Percentiles rank a stretch among this genome's conserved stretches.
phyloP scores from a whole-genome alignment of 179 eudicot species.

The Silene noctiflora region DNA sequence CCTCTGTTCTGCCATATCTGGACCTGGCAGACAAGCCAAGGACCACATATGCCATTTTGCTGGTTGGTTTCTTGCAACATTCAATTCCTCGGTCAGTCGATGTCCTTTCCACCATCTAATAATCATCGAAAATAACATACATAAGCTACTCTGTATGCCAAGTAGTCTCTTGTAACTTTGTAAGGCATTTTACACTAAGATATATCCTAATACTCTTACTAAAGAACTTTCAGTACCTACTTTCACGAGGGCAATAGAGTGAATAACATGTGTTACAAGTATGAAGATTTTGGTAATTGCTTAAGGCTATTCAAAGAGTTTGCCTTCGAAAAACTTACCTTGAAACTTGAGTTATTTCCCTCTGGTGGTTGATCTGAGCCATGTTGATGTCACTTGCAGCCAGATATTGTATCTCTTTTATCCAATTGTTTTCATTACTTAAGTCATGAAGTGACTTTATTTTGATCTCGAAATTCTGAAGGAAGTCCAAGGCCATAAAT shows the following conservation, averaged over 20 bases:
- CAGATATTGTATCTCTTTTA: conserved; percentile 22
- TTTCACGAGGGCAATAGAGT: no score
- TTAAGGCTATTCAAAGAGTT: no score
- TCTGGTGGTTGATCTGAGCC: conserved; percentile 27
- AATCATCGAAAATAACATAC: no score
- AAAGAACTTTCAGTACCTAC: conserved; percentile 6
- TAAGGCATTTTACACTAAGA: neutral
- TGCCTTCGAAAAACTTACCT: no score
- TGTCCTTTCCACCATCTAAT: no score
- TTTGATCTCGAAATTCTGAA: conserved; percentile 32
- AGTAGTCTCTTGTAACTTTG: no score
- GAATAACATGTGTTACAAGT: no score
- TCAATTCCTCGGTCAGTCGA: conserved; percentile 23
- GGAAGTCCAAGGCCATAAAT: conserved; percentile 17
- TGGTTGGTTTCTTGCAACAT: conserved; percentile 47
- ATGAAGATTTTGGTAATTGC: no score
- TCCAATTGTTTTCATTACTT: conserved; percentile 19
- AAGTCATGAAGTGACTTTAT: conserved; percentile 17
- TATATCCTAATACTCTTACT: neutral
- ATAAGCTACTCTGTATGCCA: no score
- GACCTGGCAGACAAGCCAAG: conserved; percentile 26
- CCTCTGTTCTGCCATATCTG: conserved; percentile 31
- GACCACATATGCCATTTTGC: conserved; percentile 55
- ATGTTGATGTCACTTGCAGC: conserved; percentile 25
- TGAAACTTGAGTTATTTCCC: conserved; percentile 12